Conservation (phyloP, 208 protist genomes). For the Borovskyia barvae region DNA sequence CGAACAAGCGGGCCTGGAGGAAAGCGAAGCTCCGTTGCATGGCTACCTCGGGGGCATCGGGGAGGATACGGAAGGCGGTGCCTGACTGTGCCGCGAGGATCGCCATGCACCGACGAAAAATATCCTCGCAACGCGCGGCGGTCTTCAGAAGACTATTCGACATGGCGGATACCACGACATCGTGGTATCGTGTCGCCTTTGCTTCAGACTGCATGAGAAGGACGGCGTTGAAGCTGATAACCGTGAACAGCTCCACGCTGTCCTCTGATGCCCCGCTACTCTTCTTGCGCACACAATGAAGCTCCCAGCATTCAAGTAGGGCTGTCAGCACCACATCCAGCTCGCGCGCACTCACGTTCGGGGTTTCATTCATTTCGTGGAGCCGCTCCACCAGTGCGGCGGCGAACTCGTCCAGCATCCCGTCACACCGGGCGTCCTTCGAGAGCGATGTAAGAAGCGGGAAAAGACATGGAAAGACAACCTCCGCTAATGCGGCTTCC, state of each 20-base stretch:
- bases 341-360: constrained; percentile 61
- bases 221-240: constrained; percentile 48
- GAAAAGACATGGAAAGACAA: constrained; percentile 79
- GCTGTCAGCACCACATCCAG: constrained; percentile 58
- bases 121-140: constrained; percentile 28
- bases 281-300: constrained; percentile 74
- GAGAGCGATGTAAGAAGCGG: constrained; percentile 78
- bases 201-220: constrained; percentile 27
- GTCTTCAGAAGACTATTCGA: constrained; percentile 51
- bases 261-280: constrained; percentile 34
- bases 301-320: constrained; percentile 77
- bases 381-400: constrained; percentile 77
- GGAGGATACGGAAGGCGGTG: constrained; percentile 34
- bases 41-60: constrained; percentile 4
- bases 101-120: constrained; percentile 46
- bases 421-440: constrained; percentile 53
- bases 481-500: constrained; percentile 49
- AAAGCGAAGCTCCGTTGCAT: constrained; percentile 30
- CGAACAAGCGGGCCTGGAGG: constrained; percentile 42
- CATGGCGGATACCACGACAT: constrained; percentile 18
- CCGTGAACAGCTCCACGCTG: constrained; percentile 64
- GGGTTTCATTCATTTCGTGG: constrained; percentile 37
- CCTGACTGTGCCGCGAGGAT: constrained; percentile 32
- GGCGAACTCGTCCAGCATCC: constrained; percentile 76
- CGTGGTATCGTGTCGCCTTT: constrained; percentile 40